phyloP scores from a whole-genome alignment of 345 rosid genomes.

The Euphorbia tirucalli region DNA sequence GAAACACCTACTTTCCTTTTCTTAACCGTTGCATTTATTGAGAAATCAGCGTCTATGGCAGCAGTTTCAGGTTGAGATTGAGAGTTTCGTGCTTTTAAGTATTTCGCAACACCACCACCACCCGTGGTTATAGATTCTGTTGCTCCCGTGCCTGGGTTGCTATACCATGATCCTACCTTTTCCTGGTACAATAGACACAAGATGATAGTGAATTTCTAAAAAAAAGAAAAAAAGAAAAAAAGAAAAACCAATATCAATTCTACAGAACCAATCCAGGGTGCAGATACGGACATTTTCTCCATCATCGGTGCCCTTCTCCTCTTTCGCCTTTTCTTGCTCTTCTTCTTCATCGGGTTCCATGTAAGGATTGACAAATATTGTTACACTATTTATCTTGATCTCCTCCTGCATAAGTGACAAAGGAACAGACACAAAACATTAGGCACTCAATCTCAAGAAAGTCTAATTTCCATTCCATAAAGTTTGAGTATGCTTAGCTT shows the following conservation, averaged over 20 bases:
- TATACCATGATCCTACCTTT: slow-evolving; percentile 85
- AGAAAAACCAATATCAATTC: neutral
- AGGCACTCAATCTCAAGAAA: neutral
- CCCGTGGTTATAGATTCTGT: slow-evolving; percentile 44
- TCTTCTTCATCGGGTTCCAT: slow-evolving; percentile 76
- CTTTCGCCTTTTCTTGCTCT: slow-evolving; percentile 59
- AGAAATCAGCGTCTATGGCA: slow-evolving; percentile 29
- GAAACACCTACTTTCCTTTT: slow-evolving; percentile 60
- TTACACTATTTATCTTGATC: slow-evolving; percentile 69
- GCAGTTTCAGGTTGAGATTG: slow-evolving; percentile 34
- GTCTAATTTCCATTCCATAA: neutral
- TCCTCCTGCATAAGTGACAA: slow-evolving; percentile 59
- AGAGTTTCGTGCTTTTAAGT: slow-evolving; percentile 60
- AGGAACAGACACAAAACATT: slow-evolving; percentile 12
- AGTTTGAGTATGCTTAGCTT: neutral
- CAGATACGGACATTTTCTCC: slow-evolving; percentile 52
- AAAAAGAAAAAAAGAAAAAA: too few relatives aligned
- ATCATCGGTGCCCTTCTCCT: slow-evolving; percentile 48
- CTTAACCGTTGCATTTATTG: slow-evolving; percentile 43
- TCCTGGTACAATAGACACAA: slow-evolving; percentile 41
- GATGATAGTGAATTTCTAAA: neutral
- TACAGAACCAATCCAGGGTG: neutral
- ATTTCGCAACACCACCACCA: slow-evolving; percentile 69
- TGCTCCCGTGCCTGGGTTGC: slow-evolving; percentile 76
- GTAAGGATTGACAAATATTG: slow-evolving; percentile 85